These are phyloP conservation scores for Malus hybrid DNA, from an alignment of 331 rosid genomes.

Conservation along the genomic window DNA sequence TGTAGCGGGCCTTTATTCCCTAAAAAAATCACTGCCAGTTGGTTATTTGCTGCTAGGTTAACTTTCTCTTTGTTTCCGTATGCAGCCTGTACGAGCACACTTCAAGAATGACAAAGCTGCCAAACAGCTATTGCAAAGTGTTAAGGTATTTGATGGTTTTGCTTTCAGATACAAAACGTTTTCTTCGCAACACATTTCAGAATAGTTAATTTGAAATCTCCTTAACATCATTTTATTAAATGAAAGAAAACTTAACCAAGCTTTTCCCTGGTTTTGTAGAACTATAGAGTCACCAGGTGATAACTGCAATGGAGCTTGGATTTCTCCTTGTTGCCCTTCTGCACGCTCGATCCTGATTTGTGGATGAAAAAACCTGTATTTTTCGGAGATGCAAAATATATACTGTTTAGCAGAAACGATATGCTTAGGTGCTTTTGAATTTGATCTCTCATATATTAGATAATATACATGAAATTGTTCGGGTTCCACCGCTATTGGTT, in stretches of 20 bases:
- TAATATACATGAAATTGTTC: neutral
- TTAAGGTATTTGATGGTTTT: constrained; percentile 44
- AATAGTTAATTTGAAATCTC: neutral
- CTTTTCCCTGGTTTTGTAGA: constrained; percentile 26
- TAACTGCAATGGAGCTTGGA: neutral
- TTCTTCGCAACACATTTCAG: neutral
- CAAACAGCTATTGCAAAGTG: constrained; percentile 60
- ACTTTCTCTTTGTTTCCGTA: neutral
- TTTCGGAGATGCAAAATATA: neutral
- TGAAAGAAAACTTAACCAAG: neutral
- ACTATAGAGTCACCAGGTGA: constrained; percentile 50
- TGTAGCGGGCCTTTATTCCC: neutral
- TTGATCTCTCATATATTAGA: neutral
- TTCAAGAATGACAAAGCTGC: constrained; percentile 64
- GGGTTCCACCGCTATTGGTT: neutral
- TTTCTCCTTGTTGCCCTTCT: neutral
- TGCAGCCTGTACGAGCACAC: constrained; percentile 86
- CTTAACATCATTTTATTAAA: neutral
- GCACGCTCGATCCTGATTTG: neutral
- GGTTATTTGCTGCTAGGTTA: neutral
- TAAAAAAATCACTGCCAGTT: neutral
- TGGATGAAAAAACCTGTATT: neutral
- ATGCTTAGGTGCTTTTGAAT: neutral
- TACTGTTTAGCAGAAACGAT: neutral
- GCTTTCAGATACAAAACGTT: neutral